Evolutionary conservation across 306 rosid species (phyloP), one percentile per base, ranked within the genome.

Genomic region (Dalbergia cultrata): DNA sequence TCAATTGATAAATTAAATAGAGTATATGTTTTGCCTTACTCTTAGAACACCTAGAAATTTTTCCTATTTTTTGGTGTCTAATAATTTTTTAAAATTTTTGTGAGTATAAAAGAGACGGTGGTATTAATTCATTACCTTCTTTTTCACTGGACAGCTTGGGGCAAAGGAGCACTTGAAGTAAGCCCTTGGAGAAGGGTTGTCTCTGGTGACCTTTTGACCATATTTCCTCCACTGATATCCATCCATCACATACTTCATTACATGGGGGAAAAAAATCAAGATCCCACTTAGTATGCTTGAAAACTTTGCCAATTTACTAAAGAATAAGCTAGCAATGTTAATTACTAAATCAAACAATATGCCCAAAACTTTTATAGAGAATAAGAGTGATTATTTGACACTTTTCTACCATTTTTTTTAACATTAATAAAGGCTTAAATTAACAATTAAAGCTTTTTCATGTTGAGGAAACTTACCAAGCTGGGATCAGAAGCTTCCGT

Each of bases 201-300:
- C 97, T 78, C 90, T 89, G 7, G 98, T 95, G n/a, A 92, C 97
- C 85, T 95, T 95, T 49, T 95, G 97, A 47, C 98, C 98, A 75
- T 95, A 92, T 79, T 95, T 95, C 56, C 98, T 90, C 98, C 98
- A 95, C 31, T 95, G 97, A 83, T 91, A 91, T 82, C 97, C 97
- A 72, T 95, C 98, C 85, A 87, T 91, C 85, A 95, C 97, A 53
- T 81, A 72, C 97, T 94, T 65, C 45, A 49, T 49, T 50, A 5
- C 54, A 82, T 0, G 41, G 41, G 1, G 8, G 47, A 74, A 56
- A 16, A 13, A 3, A 50, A 60, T 26, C 10, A 66, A 5, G 1
- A 17, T 49, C 39, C 31, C 18, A 47, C 5, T 76, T 34, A 81
- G 61, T 72, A 66, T n/a, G n/a, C 12, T 59, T 47, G 9, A 18